Evolutionary conservation across 116 monocot genomes (phyloP).

Genomic region (Iris pallida): DNA sequence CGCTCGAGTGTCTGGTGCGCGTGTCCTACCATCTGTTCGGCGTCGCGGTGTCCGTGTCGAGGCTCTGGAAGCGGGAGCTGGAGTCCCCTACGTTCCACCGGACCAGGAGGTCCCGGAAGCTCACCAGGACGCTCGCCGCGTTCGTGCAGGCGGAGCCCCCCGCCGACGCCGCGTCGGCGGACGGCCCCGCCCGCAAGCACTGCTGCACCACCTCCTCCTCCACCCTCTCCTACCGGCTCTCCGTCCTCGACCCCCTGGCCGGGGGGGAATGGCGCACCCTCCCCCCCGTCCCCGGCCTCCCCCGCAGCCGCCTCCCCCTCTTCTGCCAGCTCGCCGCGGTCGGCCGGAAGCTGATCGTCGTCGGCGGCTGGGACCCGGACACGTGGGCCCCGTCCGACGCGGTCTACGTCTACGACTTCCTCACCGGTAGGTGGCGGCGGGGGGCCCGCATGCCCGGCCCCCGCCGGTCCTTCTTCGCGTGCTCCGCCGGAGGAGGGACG

Average conservation of each 20-base stretch:
- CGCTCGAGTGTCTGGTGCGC: conserved; percentile 42
- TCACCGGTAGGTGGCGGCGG: conserved; percentile 34
- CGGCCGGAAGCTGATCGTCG: conserved; percentile 25
- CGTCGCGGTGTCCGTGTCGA: conserved; percentile 20
- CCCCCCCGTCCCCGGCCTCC: conserved; percentile 24
- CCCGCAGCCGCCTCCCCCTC: conserved; percentile 29
- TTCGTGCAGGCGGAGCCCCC: conserved; percentile 26
- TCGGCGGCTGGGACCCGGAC: conserved; percentile 53
- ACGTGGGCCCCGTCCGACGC: conserved; percentile 28
- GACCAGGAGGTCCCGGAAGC: conserved; percentile 8
- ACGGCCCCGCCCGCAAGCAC: conserved; percentile 14
- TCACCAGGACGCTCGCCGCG: conserved; percentile 13
- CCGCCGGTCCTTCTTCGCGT: conserved; percentile 64
- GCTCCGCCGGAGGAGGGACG: conserved; percentile 25
- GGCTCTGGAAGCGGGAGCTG: conserved; percentile 27
- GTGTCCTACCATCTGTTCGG: conserved; percentile 21
- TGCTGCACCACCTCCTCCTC: background rate
- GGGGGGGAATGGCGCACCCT: conserved; percentile 17
- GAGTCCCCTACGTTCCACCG: conserved; percentile 31
- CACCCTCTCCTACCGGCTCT: conserved; percentile 19
- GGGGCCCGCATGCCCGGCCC: conserved; percentile 41
- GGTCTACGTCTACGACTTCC: conserved; percentile 41
- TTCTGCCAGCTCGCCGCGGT: conserved; percentile 46
- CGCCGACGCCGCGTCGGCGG: background rate
- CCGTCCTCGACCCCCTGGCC: conserved; percentile 18